phyloP scores from a whole-genome alignment of 148 eudicot genomes.

The Euryodendron excelsum region DNA sequence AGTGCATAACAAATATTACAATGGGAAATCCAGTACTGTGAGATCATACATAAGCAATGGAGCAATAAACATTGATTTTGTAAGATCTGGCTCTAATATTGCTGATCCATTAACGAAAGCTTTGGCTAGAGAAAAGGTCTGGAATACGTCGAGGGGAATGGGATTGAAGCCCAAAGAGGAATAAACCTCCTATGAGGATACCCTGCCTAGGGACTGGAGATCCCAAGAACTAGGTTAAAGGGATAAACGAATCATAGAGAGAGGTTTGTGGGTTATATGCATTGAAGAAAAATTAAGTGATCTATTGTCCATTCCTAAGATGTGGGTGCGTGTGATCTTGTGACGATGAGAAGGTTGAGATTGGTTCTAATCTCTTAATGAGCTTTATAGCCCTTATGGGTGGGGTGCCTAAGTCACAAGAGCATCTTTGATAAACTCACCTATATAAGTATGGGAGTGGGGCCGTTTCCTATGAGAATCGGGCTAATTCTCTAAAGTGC shows the following conservation, averaged over 20 bases:
- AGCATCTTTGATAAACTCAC: not conserved
- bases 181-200: not conserved
- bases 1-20: not conserved
- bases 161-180: not conserved
- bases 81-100: not conserved
- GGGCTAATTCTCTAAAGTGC: not conserved
- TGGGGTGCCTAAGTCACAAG: not conserved
- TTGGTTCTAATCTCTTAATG: not conserved
- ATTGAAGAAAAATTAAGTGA: too few relatives aligned
- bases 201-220: not conserved
- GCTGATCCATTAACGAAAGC: not conserved
- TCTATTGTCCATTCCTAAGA: not conserved
- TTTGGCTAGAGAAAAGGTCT: not conserved
- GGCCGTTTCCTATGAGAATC: not conserved
- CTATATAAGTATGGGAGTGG: too few relatives aligned
- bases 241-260: not conserved
- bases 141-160: slow-evolving; percentile 3
- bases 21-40: not conserved
- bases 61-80: not conserved
- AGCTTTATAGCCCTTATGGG: not conserved
- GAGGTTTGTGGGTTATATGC: too few relatives aligned
- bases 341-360: not conserved
- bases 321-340: not conserved
- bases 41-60: not conserved
- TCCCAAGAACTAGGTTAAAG: not conserved